Evolutionary conservation across 768 basidiomycete species (phyloP).

Genomic region (Ramaria sp.): DNA sequence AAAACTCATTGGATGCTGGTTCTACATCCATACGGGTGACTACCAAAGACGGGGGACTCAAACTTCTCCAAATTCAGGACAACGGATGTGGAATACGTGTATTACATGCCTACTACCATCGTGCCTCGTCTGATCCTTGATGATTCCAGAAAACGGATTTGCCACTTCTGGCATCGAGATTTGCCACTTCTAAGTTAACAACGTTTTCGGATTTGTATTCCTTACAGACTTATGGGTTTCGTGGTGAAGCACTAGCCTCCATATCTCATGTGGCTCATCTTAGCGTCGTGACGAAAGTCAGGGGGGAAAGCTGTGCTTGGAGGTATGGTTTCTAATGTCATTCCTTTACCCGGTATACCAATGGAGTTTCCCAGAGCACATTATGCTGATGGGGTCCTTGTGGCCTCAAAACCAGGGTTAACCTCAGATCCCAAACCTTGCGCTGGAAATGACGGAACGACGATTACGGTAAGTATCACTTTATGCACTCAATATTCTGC

Average conservation of each 20-base stretch:
- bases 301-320: slow-evolving; percentile 75
- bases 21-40: slow-evolving; percentile 78
- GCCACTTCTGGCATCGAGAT: slow-evolving; percentile 84
- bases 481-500: neutral
- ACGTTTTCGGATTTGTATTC: slow-evolving; percentile 76
- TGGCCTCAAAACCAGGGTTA: slow-evolving; percentile 59
- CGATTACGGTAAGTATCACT: slow-evolving; percentile 50
- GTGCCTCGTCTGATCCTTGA: neutral
- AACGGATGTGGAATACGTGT: slow-evolving; percentile 94
- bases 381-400: slow-evolving; percentile 70
- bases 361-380: slow-evolving; percentile 42
- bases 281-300: slow-evolving; percentile 85
- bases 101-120: slow-evolving; percentile 11
- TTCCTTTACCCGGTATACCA: neutral
- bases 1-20: slow-evolving; percentile 93
- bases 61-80: slow-evolving; percentile 90
- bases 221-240: slow-evolving; percentile 90
- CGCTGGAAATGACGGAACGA: slow-evolving; percentile 92
- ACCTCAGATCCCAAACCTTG: slow-evolving; percentile 74
- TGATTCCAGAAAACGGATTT: slow-evolving; percentile 72
- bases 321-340: slow-evolving; percentile 45
- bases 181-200: slow-evolving; percentile 89
- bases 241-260: slow-evolving; percentile 93
- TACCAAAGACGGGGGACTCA: slow-evolving; percentile 92
- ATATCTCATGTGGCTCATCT: slow-evolving; percentile 91